Conservation (phyloP, 768 basidiomycete species). For the Pholiota microspora region DNA sequence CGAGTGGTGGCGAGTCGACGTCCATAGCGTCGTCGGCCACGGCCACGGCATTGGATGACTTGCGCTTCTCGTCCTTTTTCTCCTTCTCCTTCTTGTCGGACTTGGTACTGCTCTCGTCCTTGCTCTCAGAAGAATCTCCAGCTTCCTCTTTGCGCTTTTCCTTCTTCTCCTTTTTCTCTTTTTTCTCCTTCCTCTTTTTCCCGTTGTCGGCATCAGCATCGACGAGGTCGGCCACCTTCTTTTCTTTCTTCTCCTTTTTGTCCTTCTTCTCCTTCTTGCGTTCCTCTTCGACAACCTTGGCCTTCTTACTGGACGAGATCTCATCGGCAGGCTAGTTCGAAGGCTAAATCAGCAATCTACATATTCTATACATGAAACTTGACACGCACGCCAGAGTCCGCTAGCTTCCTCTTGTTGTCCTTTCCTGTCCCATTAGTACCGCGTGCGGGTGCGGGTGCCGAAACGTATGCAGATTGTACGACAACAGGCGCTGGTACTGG, state of each 20-base stretch:
- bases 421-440: constrained; percentile 19
- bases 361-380: too few species aligned
- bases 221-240: constrained; percentile 12
- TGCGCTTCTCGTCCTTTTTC: constrained; percentile 28
- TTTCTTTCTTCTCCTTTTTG: constrained; percentile 18
- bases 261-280: constrained; percentile 17
- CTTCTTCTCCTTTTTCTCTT: constrained; percentile 19
- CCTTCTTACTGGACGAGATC: constrained; percentile 12
- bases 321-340: background rate
- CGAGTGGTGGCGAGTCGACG: constrained; percentile 21
- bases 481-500: background rate
- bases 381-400: constrained; percentile 17
- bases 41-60: constrained; percentile 3
- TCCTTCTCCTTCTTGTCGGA: constrained; percentile 32
- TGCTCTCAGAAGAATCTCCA: constrained; percentile 11
- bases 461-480: constrained; percentile 5
- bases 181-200: too few species aligned
- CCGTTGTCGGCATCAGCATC: constrained; percentile 13
- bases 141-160: constrained; percentile 11
- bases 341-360: too few species aligned
- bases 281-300: constrained; percentile 14
- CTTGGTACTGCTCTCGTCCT: constrained; percentile 16
- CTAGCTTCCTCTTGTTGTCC: constrained; percentile 26
- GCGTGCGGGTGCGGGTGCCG: constrained; percentile 8
- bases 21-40: constrained; percentile 12